Conservation (phyloP, 179 eudicot genomes). For the Beta macrorhiza region DNA sequence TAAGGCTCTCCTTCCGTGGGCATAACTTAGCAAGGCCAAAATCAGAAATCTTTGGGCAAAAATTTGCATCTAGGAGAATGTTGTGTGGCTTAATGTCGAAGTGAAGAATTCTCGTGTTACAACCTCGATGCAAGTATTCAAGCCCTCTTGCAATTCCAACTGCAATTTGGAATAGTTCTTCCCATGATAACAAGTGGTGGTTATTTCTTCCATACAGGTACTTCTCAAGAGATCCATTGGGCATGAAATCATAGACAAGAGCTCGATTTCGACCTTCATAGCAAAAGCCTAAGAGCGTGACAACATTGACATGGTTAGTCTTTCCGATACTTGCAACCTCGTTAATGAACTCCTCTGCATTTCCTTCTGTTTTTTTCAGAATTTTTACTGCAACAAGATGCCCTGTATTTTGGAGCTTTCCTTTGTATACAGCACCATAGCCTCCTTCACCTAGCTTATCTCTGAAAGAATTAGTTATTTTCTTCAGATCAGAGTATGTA, state of each 20-base stretch:
- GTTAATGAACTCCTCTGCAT: constrained; percentile 36
- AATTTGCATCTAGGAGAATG: constrained; percentile 42
- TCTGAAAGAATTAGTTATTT: constrained; percentile 36
- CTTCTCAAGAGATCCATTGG: constrained; percentile 44
- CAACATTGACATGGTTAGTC: constrained; percentile 38
- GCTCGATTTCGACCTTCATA: constrained; percentile 32
- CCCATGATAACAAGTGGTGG: constrained; percentile 18
- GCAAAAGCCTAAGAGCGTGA: constrained; percentile 39
- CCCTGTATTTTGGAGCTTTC: constrained; percentile 23
- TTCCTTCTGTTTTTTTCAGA: constrained; percentile 27
- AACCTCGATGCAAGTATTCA: constrained; percentile 43
- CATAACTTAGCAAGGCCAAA: constrained; percentile 43
- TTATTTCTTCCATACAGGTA: constrained; percentile 16
- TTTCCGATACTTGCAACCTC: constrained; percentile 43
- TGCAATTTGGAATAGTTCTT: constrained; percentile 33
- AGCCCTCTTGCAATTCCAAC: constrained; percentile 41
- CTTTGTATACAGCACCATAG: constrained; percentile 33
- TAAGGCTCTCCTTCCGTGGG: constrained; percentile 31
- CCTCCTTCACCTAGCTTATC: constrained; percentile 42
- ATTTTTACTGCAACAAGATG: constrained; percentile 37
- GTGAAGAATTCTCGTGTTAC: constrained; percentile 42
- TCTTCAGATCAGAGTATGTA: constrained; percentile 33
- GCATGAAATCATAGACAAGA: constrained; percentile 41
- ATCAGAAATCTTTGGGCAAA: constrained; percentile 46
- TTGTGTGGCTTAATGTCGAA: constrained; percentile 53